A percentile compares a stretch with the other conserved stretches of the same genome.
These are phyloP conservation scores for Mycena filopes DNA, from an alignment of 768 basidiomycete species.

Conservation along the genomic window DNA sequence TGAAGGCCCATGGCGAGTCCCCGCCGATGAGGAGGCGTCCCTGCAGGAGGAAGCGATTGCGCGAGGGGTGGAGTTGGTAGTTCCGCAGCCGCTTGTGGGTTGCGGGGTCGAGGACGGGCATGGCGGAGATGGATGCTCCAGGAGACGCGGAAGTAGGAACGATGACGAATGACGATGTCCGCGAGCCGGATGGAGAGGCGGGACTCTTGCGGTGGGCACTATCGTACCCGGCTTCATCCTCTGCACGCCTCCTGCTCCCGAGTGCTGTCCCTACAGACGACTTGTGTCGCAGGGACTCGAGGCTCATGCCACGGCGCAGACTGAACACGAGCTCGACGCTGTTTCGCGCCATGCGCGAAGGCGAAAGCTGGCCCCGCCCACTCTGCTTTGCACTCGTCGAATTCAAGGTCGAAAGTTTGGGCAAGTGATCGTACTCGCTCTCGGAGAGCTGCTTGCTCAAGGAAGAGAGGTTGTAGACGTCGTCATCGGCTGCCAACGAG, in stretches of 20 bases:
- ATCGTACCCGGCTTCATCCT: no score
- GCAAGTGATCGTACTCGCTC: conserved; percentile 53
- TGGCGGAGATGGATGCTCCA: conserved; percentile 46
- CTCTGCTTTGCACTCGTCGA: no score
- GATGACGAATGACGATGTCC: conserved; percentile 43
- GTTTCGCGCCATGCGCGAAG: conserved; percentile 55
- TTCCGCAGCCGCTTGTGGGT: conserved; percentile 60
- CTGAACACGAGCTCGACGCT: conserved; percentile 71
- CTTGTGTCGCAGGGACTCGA: conserved; percentile 53
- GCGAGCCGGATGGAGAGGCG: conserved; percentile 40
- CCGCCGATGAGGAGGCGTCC: conserved; percentile 87
- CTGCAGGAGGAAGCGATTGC: conserved; percentile 78
- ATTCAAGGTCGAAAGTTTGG: background rate
- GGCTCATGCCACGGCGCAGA: conserved; percentile 60
- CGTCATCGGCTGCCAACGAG: conserved; percentile 51
- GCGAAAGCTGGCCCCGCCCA: conserved; percentile 33
- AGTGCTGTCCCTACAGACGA: no score
- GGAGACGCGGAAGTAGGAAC: conserved; percentile 36
- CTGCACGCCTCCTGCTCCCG: no score
- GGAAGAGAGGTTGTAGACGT: conserved; percentile 53
- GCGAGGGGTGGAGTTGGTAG: conserved; percentile 75
- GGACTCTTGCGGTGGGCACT: no score
- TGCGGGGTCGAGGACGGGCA: conserved; percentile 47
- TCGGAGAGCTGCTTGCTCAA: conserved; percentile 49
- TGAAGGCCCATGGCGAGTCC: conserved; percentile 86